Base-by-base conservation (phyloP, 768 basidiomycete genomes). In the Paxillus rubicundulus region DNA sequence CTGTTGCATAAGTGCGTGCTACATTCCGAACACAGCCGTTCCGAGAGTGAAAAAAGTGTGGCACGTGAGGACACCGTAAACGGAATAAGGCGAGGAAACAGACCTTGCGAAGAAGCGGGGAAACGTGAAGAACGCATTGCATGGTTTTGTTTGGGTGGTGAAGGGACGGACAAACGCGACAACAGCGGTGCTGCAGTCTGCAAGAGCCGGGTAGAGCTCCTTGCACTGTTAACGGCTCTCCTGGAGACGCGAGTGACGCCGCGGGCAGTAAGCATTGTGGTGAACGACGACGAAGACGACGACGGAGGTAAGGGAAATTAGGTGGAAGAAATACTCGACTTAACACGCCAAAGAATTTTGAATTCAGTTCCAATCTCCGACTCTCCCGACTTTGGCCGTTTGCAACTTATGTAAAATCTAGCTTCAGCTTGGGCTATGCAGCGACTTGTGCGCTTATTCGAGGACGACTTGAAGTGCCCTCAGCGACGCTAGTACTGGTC, bases 1-100 rank as follows among this genome's bases (percentile, higher is more conserved):
- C 93, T 50, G 94, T 94, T 58, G 95, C 95, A 81, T 95, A 96
- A 45, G 85, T 76, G 70, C 94, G 94, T 58, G 80, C 87, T 86
- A 63, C 12, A 37, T 53, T 51, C 55, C 52, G 52, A 57, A 40
- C 17, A 47, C 24, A 12, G 13, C 36, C 44, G 27, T 45, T 52
- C 18, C n/a, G 24, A 14, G 17, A n/a, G 9, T 21, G 8, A 24
- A 41, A 45, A 51, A 54, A 10, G 45, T 27, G 33, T 5, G 28
- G 28, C 48, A 46, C 36, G 7, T 67, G 24, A 63, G 27, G 2
- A 45, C 38, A 13, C 9, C 9, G 16, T 18, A 37, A 1, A 5
- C 5, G 30, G 3, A 32, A 30, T 14, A 43, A 47, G 28, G 50
- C 46, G 49, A 49, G 20, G 57, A 65, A 52, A 73, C 82, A 43